phyloP scores from a whole-genome alignment of 345 rosid species.

The Luvunga scandens region DNA sequence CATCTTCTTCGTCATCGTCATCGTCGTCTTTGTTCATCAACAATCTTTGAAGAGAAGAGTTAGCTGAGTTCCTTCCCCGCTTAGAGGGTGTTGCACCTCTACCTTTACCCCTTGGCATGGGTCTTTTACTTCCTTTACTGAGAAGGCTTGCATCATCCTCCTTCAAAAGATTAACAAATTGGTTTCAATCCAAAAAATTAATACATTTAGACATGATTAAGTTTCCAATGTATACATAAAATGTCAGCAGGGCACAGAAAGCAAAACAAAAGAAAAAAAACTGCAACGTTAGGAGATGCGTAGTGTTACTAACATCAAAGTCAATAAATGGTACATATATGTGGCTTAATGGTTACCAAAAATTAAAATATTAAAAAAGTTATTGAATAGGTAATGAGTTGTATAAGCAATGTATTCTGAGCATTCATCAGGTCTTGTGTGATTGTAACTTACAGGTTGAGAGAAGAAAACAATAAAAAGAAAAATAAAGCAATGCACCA shows the following conservation, averaged over 20 bases:
- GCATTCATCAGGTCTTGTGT: background rate
- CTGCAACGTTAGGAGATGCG: background rate
- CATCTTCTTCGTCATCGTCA: constrained; percentile 60
- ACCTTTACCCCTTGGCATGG: constrained; percentile 61
- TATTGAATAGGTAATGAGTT: no score
- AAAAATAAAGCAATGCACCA: background rate
- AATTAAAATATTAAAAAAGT: no score
- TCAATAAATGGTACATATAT: background rate
- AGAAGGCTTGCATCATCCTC: constrained; percentile 46
- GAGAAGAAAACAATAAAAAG: background rate
- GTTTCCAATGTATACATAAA: background rate
- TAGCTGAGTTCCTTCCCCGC: constrained; percentile 69
- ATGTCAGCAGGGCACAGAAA: background rate
- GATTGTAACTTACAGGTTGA: background rate
- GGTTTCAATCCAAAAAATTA: background rate
- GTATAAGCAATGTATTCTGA: background rate
- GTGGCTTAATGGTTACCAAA: background rate
- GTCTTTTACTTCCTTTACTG: constrained; percentile 74
- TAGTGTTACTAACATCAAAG: background rate
- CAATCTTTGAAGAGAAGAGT: constrained; percentile 56
- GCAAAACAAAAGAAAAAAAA: background rate
- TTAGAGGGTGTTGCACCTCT: constrained; percentile 70
- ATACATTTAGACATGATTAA: background rate
- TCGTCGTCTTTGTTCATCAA: constrained; percentile 64
- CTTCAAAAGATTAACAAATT: constrained; percentile 28